Percentiles rank a stretch among this genome's conserved stretches.
Conservation (phyloP, 305 asterid genomes). For the Fraxinus latifolia region DNA sequence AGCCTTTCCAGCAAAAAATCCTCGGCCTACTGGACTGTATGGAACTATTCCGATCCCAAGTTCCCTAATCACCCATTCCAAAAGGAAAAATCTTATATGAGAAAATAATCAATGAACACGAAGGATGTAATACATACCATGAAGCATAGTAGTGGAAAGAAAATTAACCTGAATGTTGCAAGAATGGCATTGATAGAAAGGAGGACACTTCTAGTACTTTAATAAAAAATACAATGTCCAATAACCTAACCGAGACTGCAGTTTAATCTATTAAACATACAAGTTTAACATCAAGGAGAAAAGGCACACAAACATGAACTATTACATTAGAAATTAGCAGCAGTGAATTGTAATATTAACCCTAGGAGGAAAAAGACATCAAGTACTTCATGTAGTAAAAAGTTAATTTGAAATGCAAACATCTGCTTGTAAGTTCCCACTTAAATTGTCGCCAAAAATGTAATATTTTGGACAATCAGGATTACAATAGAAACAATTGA, state of each 20-base stretch:
- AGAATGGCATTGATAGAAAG: neutral
- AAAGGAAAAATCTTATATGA: neutral
- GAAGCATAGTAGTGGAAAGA: neutral
- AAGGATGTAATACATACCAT: neutral
- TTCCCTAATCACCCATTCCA: slow-evolving; percentile 35
- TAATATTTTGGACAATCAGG: neutral
- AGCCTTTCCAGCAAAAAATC: slow-evolving; percentile 55
- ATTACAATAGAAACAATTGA: neutral
- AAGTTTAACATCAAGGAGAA: neutral
- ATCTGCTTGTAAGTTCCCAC: neutral
- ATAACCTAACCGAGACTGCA: neutral
- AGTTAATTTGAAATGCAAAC: neutral
- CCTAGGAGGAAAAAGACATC: neutral
- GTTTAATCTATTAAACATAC: neutral
- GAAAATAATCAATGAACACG: neutral
- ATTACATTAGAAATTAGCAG: neutral
- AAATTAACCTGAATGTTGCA: neutral
- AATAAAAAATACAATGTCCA: neutral
- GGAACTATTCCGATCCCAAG: slow-evolving; percentile 67
- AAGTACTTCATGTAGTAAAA: neutral
- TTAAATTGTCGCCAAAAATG: neutral
- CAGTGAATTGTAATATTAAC: neutral
- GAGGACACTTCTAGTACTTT: neutral
- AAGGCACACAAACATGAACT: neutral
- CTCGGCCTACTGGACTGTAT: slow-evolving; percentile 59